These are phyloP conservation scores for Melampsora americana DNA, from an alignment of 1,284 basidiomycete genomes.

Conservation along the genomic window DNA sequence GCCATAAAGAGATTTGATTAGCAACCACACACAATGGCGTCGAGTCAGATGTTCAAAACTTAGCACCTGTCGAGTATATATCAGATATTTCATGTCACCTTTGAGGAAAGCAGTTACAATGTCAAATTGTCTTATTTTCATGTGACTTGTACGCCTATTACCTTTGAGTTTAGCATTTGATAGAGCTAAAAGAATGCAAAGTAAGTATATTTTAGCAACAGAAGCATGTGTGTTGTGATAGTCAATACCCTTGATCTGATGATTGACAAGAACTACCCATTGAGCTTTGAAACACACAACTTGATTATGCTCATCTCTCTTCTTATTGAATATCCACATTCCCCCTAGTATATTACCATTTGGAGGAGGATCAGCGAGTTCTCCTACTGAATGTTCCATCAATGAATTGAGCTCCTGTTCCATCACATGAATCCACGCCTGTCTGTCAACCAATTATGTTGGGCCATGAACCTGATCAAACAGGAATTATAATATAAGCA, in stretches of 20 bases:
- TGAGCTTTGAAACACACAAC: slow-evolving; percentile 12
- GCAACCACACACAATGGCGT: neutral
- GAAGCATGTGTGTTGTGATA: slow-evolving; percentile 16
- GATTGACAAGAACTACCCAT: slow-evolving; percentile 18
- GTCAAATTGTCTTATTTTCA: neutral
- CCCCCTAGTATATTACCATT: slow-evolving; percentile 23
- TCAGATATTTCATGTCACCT: neutral
- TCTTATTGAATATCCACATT: slow-evolving; percentile 21
- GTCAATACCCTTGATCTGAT: too few relatives aligned
- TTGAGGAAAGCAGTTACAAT: neutral
- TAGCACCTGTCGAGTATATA: neutral
- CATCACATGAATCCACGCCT: slow-evolving; percentile 9
- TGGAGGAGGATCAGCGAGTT: neutral
- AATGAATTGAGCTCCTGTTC: neutral
- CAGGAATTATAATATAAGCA: too few relatives aligned
- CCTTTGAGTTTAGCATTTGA: neutral
- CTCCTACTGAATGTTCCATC: neutral
- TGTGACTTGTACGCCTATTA: too few relatives aligned
- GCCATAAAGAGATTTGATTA: neutral
- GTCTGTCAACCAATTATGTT: too few relatives aligned
- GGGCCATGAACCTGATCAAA: too few relatives aligned
- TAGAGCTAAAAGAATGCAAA: neutral
- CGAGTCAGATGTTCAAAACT: neutral
- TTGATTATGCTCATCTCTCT: slow-evolving; percentile 17
- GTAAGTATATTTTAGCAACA: neutral